Evolutionary conservation across 148 eudicot species (phyloP), one percentile per base, ranked within the genome.

Genomic region (Polygonum aviculare): DNA sequence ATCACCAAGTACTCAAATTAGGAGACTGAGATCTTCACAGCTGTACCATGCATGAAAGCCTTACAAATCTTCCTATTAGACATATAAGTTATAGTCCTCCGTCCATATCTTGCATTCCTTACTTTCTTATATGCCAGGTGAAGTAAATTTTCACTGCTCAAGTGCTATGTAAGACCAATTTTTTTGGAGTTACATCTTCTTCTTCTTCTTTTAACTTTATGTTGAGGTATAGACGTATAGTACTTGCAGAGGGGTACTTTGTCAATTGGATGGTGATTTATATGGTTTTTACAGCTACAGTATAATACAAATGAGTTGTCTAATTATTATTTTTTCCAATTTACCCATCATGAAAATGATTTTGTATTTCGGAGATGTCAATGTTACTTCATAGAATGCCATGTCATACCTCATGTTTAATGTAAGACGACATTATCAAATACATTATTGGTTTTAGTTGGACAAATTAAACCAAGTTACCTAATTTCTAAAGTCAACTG

Each of bases 1-100:
- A 86, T 90, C 87, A 31, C 94, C 38, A 95, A 95, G 84, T 91
- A 87, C 86, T 89, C 97, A 48, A 79, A 74, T 33, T 90, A 80
- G 78, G 76, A 78, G 21, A 67, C 31, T 5, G 36, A 36, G 45
- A 67, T 67, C 72, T 67, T 36, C 72, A 36, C 72, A 35, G 72
- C 8, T 78, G 72, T 75, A 41, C 69, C 63, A 45, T 57, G 35
- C 47, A 7, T 44, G 44, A 59, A 48, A 51, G 19, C 75, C 69
- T 18, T 39, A 45, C 26, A 40, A 26, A 44, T 19, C 77, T 73
- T 59, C 45, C 36, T 62, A 69, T 12, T 50, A 14, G 72, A 67
- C 55, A 16, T 22, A 73, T 73, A 51, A 73, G 12, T 19, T 33
- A 73, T 31, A 73, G 57, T 48, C 52, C 75, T 73, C 26, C 57